Conservation (phyloP, 139 green algal species). For the Gonium pectorale region DNA sequence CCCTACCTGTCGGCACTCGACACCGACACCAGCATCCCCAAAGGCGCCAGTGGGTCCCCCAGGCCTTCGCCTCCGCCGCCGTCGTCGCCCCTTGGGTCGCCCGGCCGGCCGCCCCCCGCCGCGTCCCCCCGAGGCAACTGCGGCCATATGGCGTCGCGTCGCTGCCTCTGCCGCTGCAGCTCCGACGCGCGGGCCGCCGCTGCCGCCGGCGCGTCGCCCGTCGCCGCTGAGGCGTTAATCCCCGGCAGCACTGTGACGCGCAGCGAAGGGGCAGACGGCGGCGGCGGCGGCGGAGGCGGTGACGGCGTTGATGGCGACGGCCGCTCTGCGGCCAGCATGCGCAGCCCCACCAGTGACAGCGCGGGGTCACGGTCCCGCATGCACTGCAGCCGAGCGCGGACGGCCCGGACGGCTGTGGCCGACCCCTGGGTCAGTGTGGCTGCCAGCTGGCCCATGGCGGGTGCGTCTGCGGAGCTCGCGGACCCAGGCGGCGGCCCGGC, state of each 20-base stretch:
- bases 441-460: no score
- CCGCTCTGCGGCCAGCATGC: neutral
- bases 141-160: neutral
- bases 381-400: neutral
- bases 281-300: neutral
- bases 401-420: no score
- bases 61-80: neutral
- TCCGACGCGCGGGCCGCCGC: slow-evolving; percentile 1
- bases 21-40: slow-evolving; percentile 15
- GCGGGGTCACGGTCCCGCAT: neutral
- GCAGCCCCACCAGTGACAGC: neutral
- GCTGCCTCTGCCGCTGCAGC: neutral
- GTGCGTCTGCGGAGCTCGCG: no score
- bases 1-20: no score
- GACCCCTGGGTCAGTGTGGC: no score
- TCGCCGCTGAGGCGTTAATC: no score
- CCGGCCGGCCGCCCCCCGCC: no score
- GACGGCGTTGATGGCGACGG: neutral
- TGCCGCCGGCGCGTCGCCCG: slow-evolving; percentile 1
- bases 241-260: no score
- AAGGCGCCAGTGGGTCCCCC: neutral
- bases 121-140: no score
- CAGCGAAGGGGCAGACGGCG: no score
- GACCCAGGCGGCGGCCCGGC: no score
- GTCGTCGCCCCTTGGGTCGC: neutral